These are phyloP conservation scores for Aureobasidium melanogenum DNA, from an alignment of 2,329 filamentous ascomycete genomes.

Conservation along the genomic window DNA sequence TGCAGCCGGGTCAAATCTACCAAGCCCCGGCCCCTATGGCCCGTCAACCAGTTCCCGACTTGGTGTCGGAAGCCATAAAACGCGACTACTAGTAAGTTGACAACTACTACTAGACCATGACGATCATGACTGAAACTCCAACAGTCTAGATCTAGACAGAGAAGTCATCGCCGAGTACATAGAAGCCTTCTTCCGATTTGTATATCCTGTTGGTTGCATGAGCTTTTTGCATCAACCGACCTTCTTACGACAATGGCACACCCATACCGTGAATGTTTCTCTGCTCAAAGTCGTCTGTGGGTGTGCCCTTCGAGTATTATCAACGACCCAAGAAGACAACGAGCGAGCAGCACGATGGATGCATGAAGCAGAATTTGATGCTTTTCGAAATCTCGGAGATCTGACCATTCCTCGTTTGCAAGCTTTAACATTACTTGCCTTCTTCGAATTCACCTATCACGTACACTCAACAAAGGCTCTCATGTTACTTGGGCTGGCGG, in stretches of 20 bases:
- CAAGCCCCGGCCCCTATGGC: not conserved
- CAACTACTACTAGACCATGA: not conserved
- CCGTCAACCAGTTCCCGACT: not conserved
- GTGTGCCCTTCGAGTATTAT: not conserved
- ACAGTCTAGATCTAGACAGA: not conserved
- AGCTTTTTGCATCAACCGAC: slow-evolving; percentile 3
- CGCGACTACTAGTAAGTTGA: not conserved
- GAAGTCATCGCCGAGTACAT: slow-evolving; percentile 1
- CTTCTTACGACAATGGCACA: slow-evolving; percentile 2
- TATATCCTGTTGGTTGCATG: slow-evolving; percentile 7
- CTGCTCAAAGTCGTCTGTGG: not conserved
- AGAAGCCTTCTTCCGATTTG: slow-evolving; percentile 6
- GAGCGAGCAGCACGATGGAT: slow-evolving; percentile 2
- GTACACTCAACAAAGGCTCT: not conserved
- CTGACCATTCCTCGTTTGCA: not conserved
- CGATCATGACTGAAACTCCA: not conserved
- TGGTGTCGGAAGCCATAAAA: not conserved
- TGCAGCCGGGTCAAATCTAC: not conserved
- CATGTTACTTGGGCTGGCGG: not conserved
- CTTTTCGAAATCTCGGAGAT: not conserved
- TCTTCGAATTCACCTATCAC: slow-evolving; percentile 2
- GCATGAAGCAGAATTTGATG: not conserved
- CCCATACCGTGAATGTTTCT: not conserved
- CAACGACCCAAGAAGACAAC: not conserved
- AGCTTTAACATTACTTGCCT: not conserved